phyloP scores from a whole-genome alignment of 1,139 yeast genomes.

The Candida sojae region DNA sequence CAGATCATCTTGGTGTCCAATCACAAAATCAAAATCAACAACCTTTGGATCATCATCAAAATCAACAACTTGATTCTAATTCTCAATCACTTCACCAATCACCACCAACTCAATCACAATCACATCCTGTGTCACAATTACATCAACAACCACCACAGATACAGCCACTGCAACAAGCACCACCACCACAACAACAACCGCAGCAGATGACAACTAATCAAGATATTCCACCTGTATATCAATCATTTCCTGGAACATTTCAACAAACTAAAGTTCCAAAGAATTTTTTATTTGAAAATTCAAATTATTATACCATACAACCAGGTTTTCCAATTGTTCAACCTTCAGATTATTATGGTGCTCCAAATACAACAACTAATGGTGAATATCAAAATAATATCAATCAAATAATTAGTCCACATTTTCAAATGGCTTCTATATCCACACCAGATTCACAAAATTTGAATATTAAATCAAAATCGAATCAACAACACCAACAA shows the following conservation, averaged over 20 bases:
- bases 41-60: constrained; percentile 4
- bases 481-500: neutral
- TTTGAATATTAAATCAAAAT: constrained; percentile 4
- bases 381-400: constrained; percentile 9
- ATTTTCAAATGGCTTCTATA: constrained; percentile 12
- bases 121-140: constrained; percentile 1
- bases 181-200: constrained; percentile 4
- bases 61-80: constrained; percentile 4
- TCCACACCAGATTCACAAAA: constrained; percentile 11
- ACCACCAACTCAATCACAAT: constrained; percentile 5
- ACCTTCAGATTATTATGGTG: constrained; percentile 12
- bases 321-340: constrained; percentile 13
- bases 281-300: constrained; percentile 14
- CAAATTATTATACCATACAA: constrained; percentile 15
- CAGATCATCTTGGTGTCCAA: constrained; percentile 12
- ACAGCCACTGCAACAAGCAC: constrained; percentile 1
- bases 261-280: constrained; percentile 12
- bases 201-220: constrained; percentile 1
- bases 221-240: constrained; percentile 5
- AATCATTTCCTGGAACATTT: constrained; percentile 7
- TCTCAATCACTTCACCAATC: neutral
- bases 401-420: constrained; percentile 11
- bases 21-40: constrained; percentile 3
- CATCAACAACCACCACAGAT: constrained; percentile 2
- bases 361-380: neutral